A percentile compares a stretch with the other conserved stretches of the same genome.
These are phyloP conservation scores for Pythium apleroticum DNA, from an alignment of 352 stramenopile species.

Conservation along the genomic window DNA sequence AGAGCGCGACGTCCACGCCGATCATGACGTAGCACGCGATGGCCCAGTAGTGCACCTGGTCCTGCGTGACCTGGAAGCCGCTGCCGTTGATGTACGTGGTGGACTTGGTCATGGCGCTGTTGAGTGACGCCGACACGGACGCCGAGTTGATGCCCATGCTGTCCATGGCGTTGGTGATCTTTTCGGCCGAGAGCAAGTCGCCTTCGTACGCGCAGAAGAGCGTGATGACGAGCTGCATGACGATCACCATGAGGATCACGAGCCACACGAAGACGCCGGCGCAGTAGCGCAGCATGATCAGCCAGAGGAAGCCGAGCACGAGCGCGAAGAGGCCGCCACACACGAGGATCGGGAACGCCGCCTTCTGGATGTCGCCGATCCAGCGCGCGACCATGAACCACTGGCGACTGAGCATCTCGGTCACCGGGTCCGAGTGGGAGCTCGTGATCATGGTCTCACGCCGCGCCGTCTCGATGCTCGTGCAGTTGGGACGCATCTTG, in stretches of 20 bases:
- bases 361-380: constrained; percentile 79
- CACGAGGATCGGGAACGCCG: constrained; percentile 72
- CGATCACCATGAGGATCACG: constrained; percentile 59
- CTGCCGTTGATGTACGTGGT: constrained; percentile 60
- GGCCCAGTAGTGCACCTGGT: constrained; percentile 68
- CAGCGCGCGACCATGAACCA: constrained; percentile 73
- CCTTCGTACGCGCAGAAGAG: constrained; percentile 79
- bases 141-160: constrained; percentile 46
- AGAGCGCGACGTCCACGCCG: constrained; percentile 53
- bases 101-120: constrained; percentile 34
- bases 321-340: constrained; percentile 70
- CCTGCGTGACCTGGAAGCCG: constrained; percentile 40
- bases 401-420: constrained; percentile 56
- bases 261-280: constrained; percentile 82
- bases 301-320: constrained; percentile 69
- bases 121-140: constrained; percentile 24
- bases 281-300: constrained; percentile 73
- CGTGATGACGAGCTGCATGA: constrained; percentile 69
- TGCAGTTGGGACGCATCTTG: constrained; percentile 41
- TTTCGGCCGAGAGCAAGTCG: constrained; percentile 51
- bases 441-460: constrained; percentile 44
- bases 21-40: constrained; percentile 81
- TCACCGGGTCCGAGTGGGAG: constrained; percentile 50
- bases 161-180: constrained; percentile 46
- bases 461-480: constrained; percentile 47